Conservation (phyloP, 768 basidiomycete genomes). For the Cyclocybe cylindracea region DNA sequence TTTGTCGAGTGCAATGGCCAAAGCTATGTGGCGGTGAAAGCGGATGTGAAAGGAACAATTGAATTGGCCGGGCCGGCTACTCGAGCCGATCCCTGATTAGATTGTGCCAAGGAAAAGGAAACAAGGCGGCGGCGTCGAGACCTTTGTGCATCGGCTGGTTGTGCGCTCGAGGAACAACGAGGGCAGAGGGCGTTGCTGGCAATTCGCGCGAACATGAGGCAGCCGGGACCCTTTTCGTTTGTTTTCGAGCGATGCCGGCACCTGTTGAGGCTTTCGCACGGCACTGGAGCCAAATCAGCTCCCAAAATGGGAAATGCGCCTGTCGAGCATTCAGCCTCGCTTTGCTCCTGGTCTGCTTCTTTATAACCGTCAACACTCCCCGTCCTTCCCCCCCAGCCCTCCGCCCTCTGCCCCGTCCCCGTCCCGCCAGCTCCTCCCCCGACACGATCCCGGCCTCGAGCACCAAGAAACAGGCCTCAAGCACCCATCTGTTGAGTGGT, state of each 20-base stretch:
- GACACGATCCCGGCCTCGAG: conserved; percentile 4
- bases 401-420: conserved; percentile 12
- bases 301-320: conserved; percentile 36
- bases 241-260: too few relatives aligned
- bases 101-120: conserved; percentile 10
- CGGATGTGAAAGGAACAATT: conserved; percentile 2
- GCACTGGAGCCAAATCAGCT: conserved; percentile 15
- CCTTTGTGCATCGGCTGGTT: neutral
- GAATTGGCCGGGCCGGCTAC: conserved; percentile 22
- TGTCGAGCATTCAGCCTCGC: conserved; percentile 24
- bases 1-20: neutral
- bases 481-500: neutral
- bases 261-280: conserved; percentile 9
- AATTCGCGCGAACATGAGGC: too few relatives aligned
- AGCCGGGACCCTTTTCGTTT: too few relatives aligned
- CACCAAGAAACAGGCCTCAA: conserved; percentile 12
- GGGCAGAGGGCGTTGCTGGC: conserved; percentile 3
- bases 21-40: neutral
- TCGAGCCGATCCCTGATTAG: conserved; percentile 31
- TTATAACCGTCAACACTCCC: conserved; percentile 1
- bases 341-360: conserved; percentile 10
- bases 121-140: too few relatives aligned
- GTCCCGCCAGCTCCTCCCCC: conserved; percentile 5
- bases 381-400: conserved; percentile 13
- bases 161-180: neutral